Percentiles rank a stretch among this genome's conserved stretches.
These are phyloP conservation scores for Multifurca ochricompacta DNA, from an alignment of 768 basidiomycete genomes.

Conservation along the genomic window DNA sequence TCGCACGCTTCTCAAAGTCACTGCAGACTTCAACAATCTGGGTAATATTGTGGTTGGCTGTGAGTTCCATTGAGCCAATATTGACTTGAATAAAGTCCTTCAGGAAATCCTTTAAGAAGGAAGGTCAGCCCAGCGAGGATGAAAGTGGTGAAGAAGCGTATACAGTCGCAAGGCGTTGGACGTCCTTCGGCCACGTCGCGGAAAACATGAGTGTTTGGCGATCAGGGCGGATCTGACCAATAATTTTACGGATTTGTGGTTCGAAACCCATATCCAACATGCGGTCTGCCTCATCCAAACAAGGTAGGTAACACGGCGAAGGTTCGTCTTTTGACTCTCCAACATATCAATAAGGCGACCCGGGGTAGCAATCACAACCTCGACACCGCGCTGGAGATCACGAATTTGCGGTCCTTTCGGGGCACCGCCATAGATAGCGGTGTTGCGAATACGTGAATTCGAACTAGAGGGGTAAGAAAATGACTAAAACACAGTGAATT, in stretches of 20 bases:
- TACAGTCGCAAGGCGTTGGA: slow-evolving; percentile 92
- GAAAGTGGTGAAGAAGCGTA: slow-evolving; percentile 13
- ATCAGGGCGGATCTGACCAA: slow-evolving; percentile 94
- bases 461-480: slow-evolving; percentile 37
- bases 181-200: slow-evolving; percentile 99
- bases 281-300: slow-evolving; percentile 99
- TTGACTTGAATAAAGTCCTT: slow-evolving; percentile 97
- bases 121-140: background rate
- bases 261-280: slow-evolving; percentile 99
- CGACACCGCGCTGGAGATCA: slow-evolving; percentile 93
- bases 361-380: slow-evolving; percentile 99
- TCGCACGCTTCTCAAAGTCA: slow-evolving; percentile 94
- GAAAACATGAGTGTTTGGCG: slow-evolving; percentile 99
- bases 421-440: slow-evolving; percentile 97
- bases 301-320: slow-evolving; percentile 92
- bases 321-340: slow-evolving; percentile 91
- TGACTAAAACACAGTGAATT: slow-evolving; percentile 1
- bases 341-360: slow-evolving; percentile 99
- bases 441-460: slow-evolving; percentile 95
- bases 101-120: slow-evolving; percentile 69
- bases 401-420: slow-evolving; percentile 98
- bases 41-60: slow-evolving; percentile 95
- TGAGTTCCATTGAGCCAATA: slow-evolving; percentile 97
- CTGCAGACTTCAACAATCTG: slow-evolving; percentile 96
- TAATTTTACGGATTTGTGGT: slow-evolving; percentile 98